A percentile compares a stretch with the other conserved stretches of the same genome.
phyloP scores from a whole-genome alignment of 768 basidiomycete genomes.

The Mycena vulgaris region DNA sequence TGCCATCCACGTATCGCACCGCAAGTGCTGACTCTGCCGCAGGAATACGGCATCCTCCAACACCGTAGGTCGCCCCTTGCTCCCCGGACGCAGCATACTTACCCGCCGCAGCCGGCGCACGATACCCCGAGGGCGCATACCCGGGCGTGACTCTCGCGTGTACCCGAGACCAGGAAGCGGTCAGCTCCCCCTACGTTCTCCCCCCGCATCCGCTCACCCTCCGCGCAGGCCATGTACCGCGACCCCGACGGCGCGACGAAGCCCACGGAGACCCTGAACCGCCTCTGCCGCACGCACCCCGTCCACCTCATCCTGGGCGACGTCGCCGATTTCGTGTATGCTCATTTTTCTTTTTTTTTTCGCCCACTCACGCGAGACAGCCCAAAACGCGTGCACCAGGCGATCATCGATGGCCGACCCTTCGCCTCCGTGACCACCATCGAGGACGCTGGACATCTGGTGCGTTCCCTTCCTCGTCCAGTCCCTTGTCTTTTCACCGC shows the following conservation, averaged over 20 bases:
- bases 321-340: slow-evolving; percentile 69
- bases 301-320: slow-evolving; percentile 70
- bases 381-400: slow-evolving; percentile 53
- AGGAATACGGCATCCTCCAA: slow-evolving; percentile 65
- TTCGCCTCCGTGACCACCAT: slow-evolving; percentile 53
- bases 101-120: slow-evolving; percentile 25
- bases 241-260: slow-evolving; percentile 69
- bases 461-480: slow-evolving; percentile 23
- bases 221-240: slow-evolving; percentile 72
- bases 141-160: slow-evolving; percentile 68
- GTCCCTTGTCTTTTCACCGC: not conserved
- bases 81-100: not conserved
- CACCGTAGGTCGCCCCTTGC: slow-evolving; percentile 50
- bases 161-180: slow-evolving; percentile 74
- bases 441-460: slow-evolving; percentile 52
- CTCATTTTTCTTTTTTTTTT: slow-evolving; percentile 1
- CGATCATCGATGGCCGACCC: slow-evolving; percentile 51
- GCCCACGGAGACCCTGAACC: slow-evolving; percentile 65
- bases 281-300: slow-evolving; percentile 56
- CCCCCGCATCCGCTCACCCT: slow-evolving; percentile 8
- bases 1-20: slow-evolving; percentile 29
- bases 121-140: slow-evolving; percentile 48
- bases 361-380: slow-evolving; percentile 38
- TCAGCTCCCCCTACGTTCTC: slow-evolving; percentile 47
- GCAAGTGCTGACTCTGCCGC: not conserved